These are phyloP conservation scores for Penicillium egyptiacum DNA, from an alignment of 495 filamentous ascomycete genomes.

Conservation along the genomic window DNA sequence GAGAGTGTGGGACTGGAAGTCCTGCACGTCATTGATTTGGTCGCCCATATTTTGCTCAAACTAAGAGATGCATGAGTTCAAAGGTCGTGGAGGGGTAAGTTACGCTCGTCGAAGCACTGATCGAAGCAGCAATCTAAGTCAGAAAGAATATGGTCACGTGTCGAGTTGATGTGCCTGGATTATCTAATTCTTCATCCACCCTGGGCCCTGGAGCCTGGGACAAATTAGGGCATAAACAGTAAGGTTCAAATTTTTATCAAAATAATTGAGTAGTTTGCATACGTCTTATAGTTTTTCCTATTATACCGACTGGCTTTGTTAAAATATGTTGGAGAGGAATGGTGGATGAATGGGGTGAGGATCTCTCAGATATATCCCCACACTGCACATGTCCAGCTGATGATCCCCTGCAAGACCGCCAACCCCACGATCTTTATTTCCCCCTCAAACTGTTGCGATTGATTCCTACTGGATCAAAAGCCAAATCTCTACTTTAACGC, in stretches of 20 bases:
- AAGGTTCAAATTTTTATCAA: background rate
- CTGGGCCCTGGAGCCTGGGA: background rate
- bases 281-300: background rate
- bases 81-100: slow-evolving; percentile 4
- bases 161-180: background rate
- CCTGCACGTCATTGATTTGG: slow-evolving; percentile 16
- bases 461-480: background rate
- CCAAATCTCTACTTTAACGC: background rate
- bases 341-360: background rate
- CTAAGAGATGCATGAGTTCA: slow-evolving; percentile 10
- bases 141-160: slow-evolving; percentile 6
- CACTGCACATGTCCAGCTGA: background rate
- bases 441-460: background rate
- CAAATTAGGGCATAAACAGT: background rate
- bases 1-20: slow-evolving; percentile 27
- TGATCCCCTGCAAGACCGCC: background rate
- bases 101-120: slow-evolving; percentile 8
- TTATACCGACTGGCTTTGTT: background rate
- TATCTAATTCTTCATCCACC: background rate
- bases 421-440: background rate
- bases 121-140: slow-evolving; percentile 2
- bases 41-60: slow-evolving; percentile 35
- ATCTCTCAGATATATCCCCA: background rate
- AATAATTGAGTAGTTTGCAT: background rate
- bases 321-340: background rate